Conservation (phyloP, 352 stramenopile genomes). For the Phytophthora agathidicida region DNA sequence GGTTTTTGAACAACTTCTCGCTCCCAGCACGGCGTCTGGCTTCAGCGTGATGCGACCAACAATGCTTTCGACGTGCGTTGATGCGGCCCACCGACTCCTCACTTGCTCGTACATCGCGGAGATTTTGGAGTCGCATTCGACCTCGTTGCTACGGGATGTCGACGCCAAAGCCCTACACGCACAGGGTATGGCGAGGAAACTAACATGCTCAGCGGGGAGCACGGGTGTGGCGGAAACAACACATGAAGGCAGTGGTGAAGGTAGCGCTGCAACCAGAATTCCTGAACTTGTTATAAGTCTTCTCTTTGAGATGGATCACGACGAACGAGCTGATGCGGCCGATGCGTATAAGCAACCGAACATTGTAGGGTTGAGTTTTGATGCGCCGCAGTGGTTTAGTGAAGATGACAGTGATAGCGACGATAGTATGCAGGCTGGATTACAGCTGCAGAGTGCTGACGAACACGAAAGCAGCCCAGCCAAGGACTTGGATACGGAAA, state of each 20-base stretch:
- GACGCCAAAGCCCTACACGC: background rate
- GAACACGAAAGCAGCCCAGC: background rate
- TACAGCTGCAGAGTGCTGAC: background rate
- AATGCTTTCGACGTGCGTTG: slow-evolving; percentile 5
- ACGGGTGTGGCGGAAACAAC: too few species aligned
- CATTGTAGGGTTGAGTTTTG: slow-evolving; percentile 1
- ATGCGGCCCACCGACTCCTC: slow-evolving; percentile 5
- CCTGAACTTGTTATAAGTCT: slow-evolving; percentile 2
- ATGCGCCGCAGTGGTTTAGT: slow-evolving; percentile 27
- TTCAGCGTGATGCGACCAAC: background rate
- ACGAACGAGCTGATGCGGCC: background rate
- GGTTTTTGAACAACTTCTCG: slow-evolving; percentile 15
- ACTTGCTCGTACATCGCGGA: slow-evolving; percentile 7
- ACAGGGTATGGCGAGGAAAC: background rate
- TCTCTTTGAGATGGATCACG: slow-evolving; percentile 3
- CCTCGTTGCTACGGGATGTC: background rate
- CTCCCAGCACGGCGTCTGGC: background rate
- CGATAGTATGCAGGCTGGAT: background rate
- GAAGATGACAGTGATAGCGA: slow-evolving; percentile 6
- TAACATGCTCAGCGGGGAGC: background rate
- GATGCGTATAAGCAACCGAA: background rate
- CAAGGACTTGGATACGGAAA: background rate
- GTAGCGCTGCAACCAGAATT: background rate
- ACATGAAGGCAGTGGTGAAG: too few species aligned
- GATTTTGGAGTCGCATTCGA: background rate